Base-by-base conservation (phyloP, 2,329 filamentous ascomycete genomes). In the Phyllosticta citriasiana region DNA sequence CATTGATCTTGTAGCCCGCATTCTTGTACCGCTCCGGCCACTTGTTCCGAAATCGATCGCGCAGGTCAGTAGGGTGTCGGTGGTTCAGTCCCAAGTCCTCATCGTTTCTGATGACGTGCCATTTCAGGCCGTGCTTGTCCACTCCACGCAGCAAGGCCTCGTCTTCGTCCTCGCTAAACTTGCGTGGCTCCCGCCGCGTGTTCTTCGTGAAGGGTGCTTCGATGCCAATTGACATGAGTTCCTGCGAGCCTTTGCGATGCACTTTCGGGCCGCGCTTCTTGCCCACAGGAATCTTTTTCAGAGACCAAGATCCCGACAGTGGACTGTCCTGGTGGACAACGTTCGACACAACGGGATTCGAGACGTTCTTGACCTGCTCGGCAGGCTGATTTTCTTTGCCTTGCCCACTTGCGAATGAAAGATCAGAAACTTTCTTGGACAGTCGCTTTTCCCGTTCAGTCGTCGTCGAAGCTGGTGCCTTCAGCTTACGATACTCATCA, bases 21-120 rank as follows among this genome's bases (percentile, higher is more conserved):
- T 75, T 72, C 12, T 76, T 77, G 67, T 85, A 87, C 19, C 79
- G 75, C 30, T 84, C 77, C 0, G 84, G 82, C 65, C 80, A 86
- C 33, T 79, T 78, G 7, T 82, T 84, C 16, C 84, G 77, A 64
- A 87, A 84, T 3, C 84, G 80, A 68, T 87, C 84, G 33, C 84
- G 77, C 14, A 87, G 68, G 66, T 87, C 84, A 1, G 82, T 84
- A 0, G 72, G 66, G 33, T 59, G 59, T 16, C 81, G 76, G 64
- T 79, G 74, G 9, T 70, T 67, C 53, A 86, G 76, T 12, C 78
- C 76, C 2, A 86, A 70, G 5, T 78, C 74, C 14, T 73, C 71
- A 63, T 86, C 83, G 61, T 82, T 77, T 63, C 79, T 77, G 58
- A 87, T 87, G 6, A 76, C 69, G 10, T 81, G 82, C 84, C 84